Evolutionary conservation across 129 eudicot species (phyloP).

Genomic region (Pulicaria dysenterica): DNA sequence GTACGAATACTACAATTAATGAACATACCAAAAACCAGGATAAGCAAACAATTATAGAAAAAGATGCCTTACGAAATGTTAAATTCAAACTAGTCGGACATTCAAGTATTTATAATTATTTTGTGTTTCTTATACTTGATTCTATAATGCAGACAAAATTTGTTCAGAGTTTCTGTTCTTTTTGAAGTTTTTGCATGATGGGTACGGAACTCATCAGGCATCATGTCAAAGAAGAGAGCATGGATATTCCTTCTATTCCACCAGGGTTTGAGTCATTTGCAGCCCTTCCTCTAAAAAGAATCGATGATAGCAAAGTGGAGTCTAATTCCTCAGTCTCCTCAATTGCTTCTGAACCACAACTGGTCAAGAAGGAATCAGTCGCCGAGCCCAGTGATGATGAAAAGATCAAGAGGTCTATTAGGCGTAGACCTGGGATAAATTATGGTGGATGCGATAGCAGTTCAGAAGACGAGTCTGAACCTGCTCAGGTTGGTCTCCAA

Average conservation of each 20-base stretch:
- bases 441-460: conserved; percentile 51
- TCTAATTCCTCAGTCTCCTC: conserved; percentile 45
- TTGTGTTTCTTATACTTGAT: conserved; percentile 27
- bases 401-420: conserved; percentile 48
- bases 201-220: conserved; percentile 73
- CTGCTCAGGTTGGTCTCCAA: conserved; percentile 57
- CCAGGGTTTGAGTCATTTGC: conserved; percentile 94
- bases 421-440: conserved; percentile 57
- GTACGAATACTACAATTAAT: not conserved
- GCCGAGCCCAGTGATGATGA: conserved; percentile 37
- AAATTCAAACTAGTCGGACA: not conserved
- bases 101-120: not conserved
- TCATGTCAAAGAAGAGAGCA: conserved; percentile 73
- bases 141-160: conserved; percentile 28
- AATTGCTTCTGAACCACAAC: conserved; percentile 40
- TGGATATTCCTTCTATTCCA: conserved; percentile 82
- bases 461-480: conserved; percentile 75
- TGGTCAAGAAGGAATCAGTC: conserved; percentile 41
- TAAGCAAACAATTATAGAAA: not conserved
- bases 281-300: conserved; percentile 61
- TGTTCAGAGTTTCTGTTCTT: conserved; percentile 11
- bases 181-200: conserved; percentile 37
- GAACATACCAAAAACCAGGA: not conserved
- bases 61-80: conserved; percentile 2
- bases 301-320: conserved; percentile 44